Conservation (phyloP, 2,329 filamentous ascomycete species). For the Colletotrichum cereale region DNA sequence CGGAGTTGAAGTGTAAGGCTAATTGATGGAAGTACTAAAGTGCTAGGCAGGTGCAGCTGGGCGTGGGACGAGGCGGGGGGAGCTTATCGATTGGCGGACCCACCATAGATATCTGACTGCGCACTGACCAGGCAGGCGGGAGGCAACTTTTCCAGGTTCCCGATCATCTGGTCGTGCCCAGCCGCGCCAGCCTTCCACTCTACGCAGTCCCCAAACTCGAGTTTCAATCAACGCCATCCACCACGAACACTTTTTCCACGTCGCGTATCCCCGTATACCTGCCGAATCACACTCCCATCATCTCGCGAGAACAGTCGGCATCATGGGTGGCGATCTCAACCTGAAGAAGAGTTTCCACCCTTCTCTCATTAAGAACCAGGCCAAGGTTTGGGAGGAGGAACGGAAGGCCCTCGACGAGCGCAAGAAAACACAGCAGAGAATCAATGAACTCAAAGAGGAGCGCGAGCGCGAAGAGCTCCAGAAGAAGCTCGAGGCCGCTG, state of each 20-base stretch:
- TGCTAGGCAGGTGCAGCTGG: conserved; percentile 20
- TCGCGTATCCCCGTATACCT: not conserved
- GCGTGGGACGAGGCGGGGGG: conserved; percentile 31
- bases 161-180: not conserved
- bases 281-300: not conserved
- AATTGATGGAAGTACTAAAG: conserved; percentile 5
- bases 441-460: conserved; percentile 95
- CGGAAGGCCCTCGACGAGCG: conserved; percentile 93
- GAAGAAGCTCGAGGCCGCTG: conserved; percentile 87
- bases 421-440: conserved; percentile 90
- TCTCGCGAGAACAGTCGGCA: conserved; percentile 50
- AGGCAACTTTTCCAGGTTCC: conserved; percentile 29
- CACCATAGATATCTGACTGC: not conserved
- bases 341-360: conserved; percentile 97
- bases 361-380: conserved; percentile 89
- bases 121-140: conserved; percentile 27
- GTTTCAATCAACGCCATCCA: not conserved
- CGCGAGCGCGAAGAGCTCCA: conserved; percentile 92
- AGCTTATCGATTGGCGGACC: conserved; percentile 41
- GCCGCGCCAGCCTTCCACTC: not conserved
- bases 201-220: not conserved
- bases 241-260: not conserved
- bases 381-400: conserved; percentile 90
- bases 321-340: conserved; percentile 95
- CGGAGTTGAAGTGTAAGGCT: conserved; percentile 2